Evolutionary conservation across 2,329 filamentous ascomycete species (phyloP), one percentile per base, ranked within the genome.

Genomic region (Davidsoniella virescens): DNA sequence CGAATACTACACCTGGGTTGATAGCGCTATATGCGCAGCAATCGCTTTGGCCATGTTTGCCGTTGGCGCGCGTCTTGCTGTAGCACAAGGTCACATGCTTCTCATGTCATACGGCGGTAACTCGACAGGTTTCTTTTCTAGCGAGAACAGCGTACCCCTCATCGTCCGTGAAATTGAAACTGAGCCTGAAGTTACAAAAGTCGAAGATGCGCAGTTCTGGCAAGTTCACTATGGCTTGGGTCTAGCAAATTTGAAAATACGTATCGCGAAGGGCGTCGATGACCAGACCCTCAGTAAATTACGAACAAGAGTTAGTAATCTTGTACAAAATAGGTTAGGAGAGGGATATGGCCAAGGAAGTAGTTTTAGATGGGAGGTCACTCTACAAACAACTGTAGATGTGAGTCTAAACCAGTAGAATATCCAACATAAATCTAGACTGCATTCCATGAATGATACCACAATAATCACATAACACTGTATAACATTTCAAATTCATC

Each of bases 141-240:
- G 59, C 44, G 63, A 63, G 33, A 64, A 66, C 45, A 67, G 76
- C 3, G 79, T 92, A 1, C 72, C 77, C 3, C 79, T 82, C 18
- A 81, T 94, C n/a, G 71, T 95, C 58, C 76, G 77, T 51, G 87
- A 94, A 62, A 88, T 98, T 47, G 82, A 87, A 62, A 74, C 79
- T 1, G 87, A 95, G 58, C 78, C 84, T 1, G 74, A 75, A 50
- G 79, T 96, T 23, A 75, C 75, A 42, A 74, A 75, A 1, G 79
- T 98, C 44, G 86, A 95, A 52, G 88, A 95, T 60, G 90, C 88
- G 1, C 81, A 87, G 61, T 94, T 98, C 64, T 98, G 92, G 92
- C 92, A 98, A 68, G 92, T 95, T 12, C 92, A 98, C 65, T 95
- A 96, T 62, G 88, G 90, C 1, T 71, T 96, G 39, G 94, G 87